Evolutionary conservation across 164 flowering plant species (phyloP).

Genomic region (Litsea cubeba): DNA sequence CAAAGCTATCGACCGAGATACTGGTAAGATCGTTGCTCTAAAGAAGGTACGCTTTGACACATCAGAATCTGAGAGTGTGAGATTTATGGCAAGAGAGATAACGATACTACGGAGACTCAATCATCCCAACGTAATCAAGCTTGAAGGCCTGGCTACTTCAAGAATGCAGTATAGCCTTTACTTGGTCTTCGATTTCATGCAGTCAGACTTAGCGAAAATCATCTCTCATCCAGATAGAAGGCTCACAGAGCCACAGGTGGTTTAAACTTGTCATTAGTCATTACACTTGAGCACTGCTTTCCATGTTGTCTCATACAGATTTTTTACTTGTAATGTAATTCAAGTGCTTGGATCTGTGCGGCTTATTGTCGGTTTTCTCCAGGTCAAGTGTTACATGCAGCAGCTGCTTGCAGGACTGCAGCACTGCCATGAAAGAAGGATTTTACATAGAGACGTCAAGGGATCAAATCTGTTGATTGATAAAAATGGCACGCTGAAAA

Average conservation of each 20-base stretch:
- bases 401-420: constrained; percentile 63
- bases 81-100: constrained; percentile 78
- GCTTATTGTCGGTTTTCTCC: constrained; percentile 8
- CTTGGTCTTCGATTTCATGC: constrained; percentile 67
- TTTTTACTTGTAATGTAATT: not conserved
- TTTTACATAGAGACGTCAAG: constrained; percentile 68
- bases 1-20: constrained; percentile 56
- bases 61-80: constrained; percentile 58
- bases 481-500: constrained; percentile 48
- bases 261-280: not conserved
- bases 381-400: constrained; percentile 70
- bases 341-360: not conserved
- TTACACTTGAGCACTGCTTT: not conserved
- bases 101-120: constrained; percentile 46
- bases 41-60: constrained; percentile 76
- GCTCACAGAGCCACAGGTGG: constrained; percentile 63
- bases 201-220: constrained; percentile 38
- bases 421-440: constrained; percentile 64
- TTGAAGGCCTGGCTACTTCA: constrained; percentile 69
- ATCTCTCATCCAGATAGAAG: constrained; percentile 36
- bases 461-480: constrained; percentile 61
- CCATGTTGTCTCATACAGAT: not conserved
- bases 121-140: constrained; percentile 70
- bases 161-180: constrained; percentile 73
- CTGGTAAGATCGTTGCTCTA: constrained; percentile 62